A percentile compares a stretch with the other conserved stretches of the same genome.
phyloP scores from a whole-genome alignment of 371 early-diverging fungal species.

The Mucor plumbeus region DNA sequence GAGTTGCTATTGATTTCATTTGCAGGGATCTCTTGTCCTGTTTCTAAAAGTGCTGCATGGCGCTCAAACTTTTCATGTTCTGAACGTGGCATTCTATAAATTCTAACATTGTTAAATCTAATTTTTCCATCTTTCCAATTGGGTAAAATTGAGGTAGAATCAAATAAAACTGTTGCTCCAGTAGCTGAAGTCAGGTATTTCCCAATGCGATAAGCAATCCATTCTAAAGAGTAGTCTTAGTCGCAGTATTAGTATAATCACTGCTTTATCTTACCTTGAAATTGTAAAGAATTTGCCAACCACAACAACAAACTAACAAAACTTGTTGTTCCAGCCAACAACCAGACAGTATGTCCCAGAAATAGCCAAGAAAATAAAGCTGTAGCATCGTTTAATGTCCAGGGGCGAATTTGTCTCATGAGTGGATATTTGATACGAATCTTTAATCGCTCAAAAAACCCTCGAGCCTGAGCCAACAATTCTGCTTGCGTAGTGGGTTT shows the following conservation, averaged over 20 bases:
- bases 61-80: slow-evolving; percentile 49
- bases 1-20: neutral
- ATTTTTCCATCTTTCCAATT: slow-evolving; percentile 93
- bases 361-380: slow-evolving; percentile 92
- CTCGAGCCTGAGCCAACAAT: slow-evolving; percentile 47
- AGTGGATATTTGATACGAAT: slow-evolving; percentile 64
- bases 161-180: slow-evolving; percentile 87
- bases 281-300: slow-evolving; percentile 83
- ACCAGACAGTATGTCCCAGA: slow-evolving; percentile 82
- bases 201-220: slow-evolving; percentile 78
- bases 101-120: slow-evolving; percentile 80
- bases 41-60: slow-evolving; percentile 33
- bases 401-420: slow-evolving; percentile 74
- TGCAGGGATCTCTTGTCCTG: slow-evolving; percentile 18
- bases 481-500: slow-evolving; percentile 34
- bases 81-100: slow-evolving; percentile 57
- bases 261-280: slow-evolving; percentile 68
- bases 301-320: slow-evolving; percentile 83
- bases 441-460: slow-evolving; percentile 54
- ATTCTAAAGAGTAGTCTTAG: slow-evolving; percentile 53
- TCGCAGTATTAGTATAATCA: too few relatives aligned
- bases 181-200: slow-evolving; percentile 82
- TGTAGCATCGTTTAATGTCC: slow-evolving; percentile 86
- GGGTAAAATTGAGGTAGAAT: slow-evolving; percentile 82
- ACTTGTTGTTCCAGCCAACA: slow-evolving; percentile 90